Base-by-base conservation (phyloP, 2,329 filamentous ascomycete species). In the Dactylellina drechsleri region DNA sequence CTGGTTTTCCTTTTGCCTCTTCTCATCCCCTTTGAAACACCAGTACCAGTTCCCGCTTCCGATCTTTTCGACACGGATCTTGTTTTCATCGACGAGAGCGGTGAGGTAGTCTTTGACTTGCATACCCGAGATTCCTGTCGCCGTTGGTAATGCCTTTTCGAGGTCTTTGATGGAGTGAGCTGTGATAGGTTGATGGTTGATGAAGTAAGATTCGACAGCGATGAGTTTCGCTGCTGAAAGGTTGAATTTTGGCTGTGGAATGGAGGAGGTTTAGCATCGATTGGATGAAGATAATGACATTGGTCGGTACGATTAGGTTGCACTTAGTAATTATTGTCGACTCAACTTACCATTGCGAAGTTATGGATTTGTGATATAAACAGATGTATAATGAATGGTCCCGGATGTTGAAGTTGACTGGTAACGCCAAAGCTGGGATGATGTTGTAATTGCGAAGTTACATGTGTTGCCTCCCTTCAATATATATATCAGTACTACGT, bases 41-140 rank as follows among this genome's bases (percentile, higher is more conserved):
- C 89, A 91, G 82, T 90, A 91, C 89, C 89, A 91, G 80, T 91
- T 91, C 28, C 88, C 88, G 77, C 85, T 89, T 50, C 89, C 89
- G 78, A 91, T 91, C 81, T 90, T 91, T 82, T 91, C 89, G 28
- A 89, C 86, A 16, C 85, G 85, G 75, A 91, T 86, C 78, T 86
- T 85, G 78, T 84, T 84, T 67, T 91, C 89, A 78, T 90, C 87
- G 7, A 84, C 82, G 18, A 91, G 84, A 3, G 85, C 83, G 80
- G 89, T 87, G 16, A 91, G 82, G 79, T 88, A 89, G 78, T 91
- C 89, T 81, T 89, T 90, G 53, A 89, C 87, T 79, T 89, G 87
- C 85, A 90, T 89, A 77, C 85, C 83, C 78, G 87, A 88, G 82
- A 91, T 88, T 8, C 86, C 87, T 4, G 87, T 87, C 53, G 89